A percentile compares a stretch with the other conserved stretches of the same genome.
phyloP scores from a whole-genome alignment of 257 asterid species.

The Oldenlandia corymbosa region DNA sequence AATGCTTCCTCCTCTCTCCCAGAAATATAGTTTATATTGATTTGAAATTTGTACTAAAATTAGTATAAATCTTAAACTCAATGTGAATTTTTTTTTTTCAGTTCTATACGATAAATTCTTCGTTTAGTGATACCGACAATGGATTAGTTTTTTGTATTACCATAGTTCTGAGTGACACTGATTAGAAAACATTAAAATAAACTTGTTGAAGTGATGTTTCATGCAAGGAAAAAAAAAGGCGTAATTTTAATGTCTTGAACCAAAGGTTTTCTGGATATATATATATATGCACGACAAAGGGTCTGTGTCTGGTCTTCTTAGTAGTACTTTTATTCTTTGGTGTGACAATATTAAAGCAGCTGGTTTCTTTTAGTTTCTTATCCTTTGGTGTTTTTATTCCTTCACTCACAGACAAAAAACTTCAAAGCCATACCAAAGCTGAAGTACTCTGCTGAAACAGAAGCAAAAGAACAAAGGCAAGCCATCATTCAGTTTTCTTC shows the following conservation, averaged over 20 bases:
- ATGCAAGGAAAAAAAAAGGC: not conserved
- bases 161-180: no score
- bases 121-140: no score
- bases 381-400: slow-evolving; percentile 35
- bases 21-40: no score
- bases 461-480: slow-evolving; percentile 19
- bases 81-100: no score
- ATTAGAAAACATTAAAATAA: no score
- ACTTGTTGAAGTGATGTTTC: no score
- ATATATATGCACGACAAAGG: slow-evolving; percentile 43
- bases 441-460: not conserved
- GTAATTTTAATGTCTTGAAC: slow-evolving; percentile 32
- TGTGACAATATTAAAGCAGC: slow-evolving; percentile 27
- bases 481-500: slow-evolving; percentile 21
- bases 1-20: no score
- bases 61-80: no score
- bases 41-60: no score
- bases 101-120: no score
- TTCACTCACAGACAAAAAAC: slow-evolving; percentile 16
- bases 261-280: slow-evolving; percentile 18
- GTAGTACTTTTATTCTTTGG: slow-evolving; percentile 19
- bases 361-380: slow-evolving; percentile 23
- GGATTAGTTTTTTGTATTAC: no score
- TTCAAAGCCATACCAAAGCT: slow-evolving; percentile 2
- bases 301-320: slow-evolving; percentile 24